Conservation (phyloP, 441 rosid species). For the Monsonia emarginata region DNA sequence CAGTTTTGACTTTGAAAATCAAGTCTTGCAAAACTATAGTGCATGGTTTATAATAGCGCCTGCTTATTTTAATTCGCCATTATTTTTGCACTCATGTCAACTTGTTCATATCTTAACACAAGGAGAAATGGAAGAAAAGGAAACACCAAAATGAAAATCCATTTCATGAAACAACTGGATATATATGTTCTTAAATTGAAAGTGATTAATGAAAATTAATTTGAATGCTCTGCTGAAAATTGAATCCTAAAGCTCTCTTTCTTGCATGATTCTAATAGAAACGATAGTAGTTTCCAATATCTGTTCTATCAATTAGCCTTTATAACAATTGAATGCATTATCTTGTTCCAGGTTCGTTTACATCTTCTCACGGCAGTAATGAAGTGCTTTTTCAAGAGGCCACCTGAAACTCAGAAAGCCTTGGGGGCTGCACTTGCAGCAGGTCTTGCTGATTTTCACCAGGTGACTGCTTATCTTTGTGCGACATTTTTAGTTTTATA, state of each 20-base stretch:
- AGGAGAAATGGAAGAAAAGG: neutral
- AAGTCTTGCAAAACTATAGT: neutral
- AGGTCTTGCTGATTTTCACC: constrained; percentile 83
- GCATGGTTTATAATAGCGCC: neutral
- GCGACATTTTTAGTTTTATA: constrained; percentile 7
- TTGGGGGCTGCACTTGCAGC: constrained; percentile 83
- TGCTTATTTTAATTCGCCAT: neutral
- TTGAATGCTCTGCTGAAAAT: neutral
- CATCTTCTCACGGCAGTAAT: constrained; percentile 89
- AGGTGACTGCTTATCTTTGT: constrained; percentile 30
- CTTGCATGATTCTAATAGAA: neutral
- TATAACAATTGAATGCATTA: constrained; percentile 11
- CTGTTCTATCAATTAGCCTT: neutral
- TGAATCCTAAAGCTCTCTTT: neutral
- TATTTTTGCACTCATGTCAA: neutral
- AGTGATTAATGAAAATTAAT: neutral
- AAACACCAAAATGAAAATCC: neutral
- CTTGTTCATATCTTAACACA: neutral
- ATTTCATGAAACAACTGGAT: neutral
- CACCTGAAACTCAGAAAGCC: constrained; percentile 91
- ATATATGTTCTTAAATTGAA: neutral
- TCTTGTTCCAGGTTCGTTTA: constrained; percentile 63
- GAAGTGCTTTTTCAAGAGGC: constrained; percentile 92
- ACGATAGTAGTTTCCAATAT: neutral
- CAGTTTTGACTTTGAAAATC: neutral